phyloP scores from a whole-genome alignment of 2,329 filamentous ascomycete genomes.

The Sporothrix globosa region DNA sequence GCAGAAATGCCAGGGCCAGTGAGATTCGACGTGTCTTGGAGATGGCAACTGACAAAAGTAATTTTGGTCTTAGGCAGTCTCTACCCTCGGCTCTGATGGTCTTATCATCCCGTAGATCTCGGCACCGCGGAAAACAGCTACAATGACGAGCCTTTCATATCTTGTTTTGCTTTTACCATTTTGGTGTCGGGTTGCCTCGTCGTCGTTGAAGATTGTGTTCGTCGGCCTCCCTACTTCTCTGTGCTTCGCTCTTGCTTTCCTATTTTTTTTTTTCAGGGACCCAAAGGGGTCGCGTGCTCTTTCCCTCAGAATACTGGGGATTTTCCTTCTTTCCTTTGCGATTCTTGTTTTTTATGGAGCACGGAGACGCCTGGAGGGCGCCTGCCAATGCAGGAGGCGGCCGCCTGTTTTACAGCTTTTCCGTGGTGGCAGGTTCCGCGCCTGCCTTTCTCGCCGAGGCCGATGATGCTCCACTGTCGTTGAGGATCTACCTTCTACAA shows the following conservation, averaged over 20 bases:
- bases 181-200: neutral
- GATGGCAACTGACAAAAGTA: neutral
- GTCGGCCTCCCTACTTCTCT: neutral
- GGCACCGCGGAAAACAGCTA: neutral
- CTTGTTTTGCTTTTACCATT: neutral
- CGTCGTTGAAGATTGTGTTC: neutral
- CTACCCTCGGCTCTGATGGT: neutral
- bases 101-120: neutral
- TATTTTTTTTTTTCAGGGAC: constrained; percentile 5
- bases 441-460: neutral
- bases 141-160: neutral
- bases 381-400: constrained; percentile 5
- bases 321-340: neutral
- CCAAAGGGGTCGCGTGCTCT: constrained; percentile 20
- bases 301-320: neutral
- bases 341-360: constrained; percentile 16
- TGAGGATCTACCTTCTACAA: neutral
- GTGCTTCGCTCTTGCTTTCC: neutral
- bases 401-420: constrained; percentile 1
- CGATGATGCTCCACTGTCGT: neutral
- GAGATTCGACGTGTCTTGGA: neutral
- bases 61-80: neutral
- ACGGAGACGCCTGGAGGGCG: constrained; percentile 22
- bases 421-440: neutral
- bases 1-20: neutral